Conservation (phyloP, 805 yeast species). For the Torulaspora gathmanii region DNA sequence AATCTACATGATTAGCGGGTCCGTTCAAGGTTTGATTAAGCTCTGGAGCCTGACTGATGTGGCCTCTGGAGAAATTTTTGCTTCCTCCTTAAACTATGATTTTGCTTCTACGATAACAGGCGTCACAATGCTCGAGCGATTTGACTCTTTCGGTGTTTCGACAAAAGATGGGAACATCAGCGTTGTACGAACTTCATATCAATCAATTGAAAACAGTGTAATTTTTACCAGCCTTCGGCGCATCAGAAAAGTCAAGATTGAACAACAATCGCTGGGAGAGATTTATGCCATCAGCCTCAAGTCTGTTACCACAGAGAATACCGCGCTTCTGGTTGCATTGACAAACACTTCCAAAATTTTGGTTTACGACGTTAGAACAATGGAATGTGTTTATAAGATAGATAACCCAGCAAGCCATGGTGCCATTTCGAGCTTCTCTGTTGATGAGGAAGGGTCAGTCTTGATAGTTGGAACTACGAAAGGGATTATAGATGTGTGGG, state of each 20-base stretch:
- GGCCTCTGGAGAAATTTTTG: constrained; percentile 54
- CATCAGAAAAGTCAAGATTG: constrained; percentile 23
- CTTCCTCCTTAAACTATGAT: constrained; percentile 45
- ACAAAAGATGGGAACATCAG: constrained; percentile 37
- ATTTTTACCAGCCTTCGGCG: constrained; percentile 18
- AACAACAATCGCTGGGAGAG: constrained; percentile 24
- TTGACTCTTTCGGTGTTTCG: constrained; percentile 55
- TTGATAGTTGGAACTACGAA: constrained; percentile 66
- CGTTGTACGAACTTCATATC: constrained; percentile 38
- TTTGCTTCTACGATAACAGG: constrained; percentile 48
- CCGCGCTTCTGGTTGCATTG: constrained; percentile 44
- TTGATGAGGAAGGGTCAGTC: constrained; percentile 57
- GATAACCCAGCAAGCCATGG: constrained; percentile 65
- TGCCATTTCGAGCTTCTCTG: constrained; percentile 51
- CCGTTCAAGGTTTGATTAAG: constrained; percentile 64
- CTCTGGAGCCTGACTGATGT: constrained; percentile 73
- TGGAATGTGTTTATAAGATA: constrained; percentile 42
- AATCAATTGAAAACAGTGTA: constrained; percentile 15
- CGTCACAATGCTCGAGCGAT: constrained; percentile 47
- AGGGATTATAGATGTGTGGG: constrained; percentile 80
- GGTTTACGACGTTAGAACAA: constrained; percentile 53
- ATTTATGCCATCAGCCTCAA: constrained; percentile 45
- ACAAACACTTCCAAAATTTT: constrained; percentile 52
- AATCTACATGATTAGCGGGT: constrained; percentile 69
- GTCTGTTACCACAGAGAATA: constrained; percentile 39